These are phyloP conservation scores for Diaporthe sp. DNA, from an alignment of 2,329 filamentous ascomycete species.

Conservation along the genomic window DNA sequence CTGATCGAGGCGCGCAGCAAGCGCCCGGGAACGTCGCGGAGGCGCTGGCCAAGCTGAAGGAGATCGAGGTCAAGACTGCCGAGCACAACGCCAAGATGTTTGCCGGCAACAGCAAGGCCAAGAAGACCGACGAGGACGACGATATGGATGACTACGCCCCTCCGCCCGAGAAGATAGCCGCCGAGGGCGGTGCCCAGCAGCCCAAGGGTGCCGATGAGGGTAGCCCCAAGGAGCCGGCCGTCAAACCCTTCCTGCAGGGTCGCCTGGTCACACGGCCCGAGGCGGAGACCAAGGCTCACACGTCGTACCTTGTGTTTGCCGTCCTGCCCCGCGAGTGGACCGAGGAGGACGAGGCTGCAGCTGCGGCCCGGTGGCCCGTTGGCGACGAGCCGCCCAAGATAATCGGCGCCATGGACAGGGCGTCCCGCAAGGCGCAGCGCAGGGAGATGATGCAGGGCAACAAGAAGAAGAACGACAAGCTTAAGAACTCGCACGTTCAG, in stretches of 20 bases:
- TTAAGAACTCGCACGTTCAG: slow-evolving; percentile 25
- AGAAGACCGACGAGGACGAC: slow-evolving; percentile 46
- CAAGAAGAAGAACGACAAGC: slow-evolving; percentile 38
- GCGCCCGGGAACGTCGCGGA: slow-evolving; percentile 83
- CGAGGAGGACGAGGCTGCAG: slow-evolving; percentile 82
- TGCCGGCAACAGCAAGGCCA: slow-evolving; percentile 51
- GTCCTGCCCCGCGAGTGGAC: slow-evolving; percentile 89
- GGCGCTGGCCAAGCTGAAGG: slow-evolving; percentile 79
- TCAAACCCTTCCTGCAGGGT: slow-evolving; percentile 80
- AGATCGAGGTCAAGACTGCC: slow-evolving; percentile 79
- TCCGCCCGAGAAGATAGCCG: slow-evolving; percentile 45
- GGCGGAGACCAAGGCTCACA: slow-evolving; percentile 93
- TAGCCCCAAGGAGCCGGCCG: slow-evolving; percentile 8
- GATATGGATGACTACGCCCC: slow-evolving; percentile 43
- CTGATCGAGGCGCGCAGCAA: slow-evolving; percentile 79
- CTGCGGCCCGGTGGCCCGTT: slow-evolving; percentile 75
- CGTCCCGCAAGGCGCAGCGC: slow-evolving; percentile 69
- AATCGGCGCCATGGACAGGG: slow-evolving; percentile 68
- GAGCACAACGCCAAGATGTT: slow-evolving; percentile 63
- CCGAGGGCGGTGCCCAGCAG: slow-evolving; percentile 1
- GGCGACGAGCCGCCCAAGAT: slow-evolving; percentile 63
- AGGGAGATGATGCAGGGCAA: slow-evolving; percentile 59
- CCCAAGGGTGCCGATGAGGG: slow-evolving; percentile 37
- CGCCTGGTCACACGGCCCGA: slow-evolving; percentile 85
- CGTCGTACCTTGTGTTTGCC: slow-evolving; percentile 96